Evolutionary conservation across 768 basidiomycete genomes (phyloP), one percentile per base, ranked within the genome.

Genomic region (Amyloporia xantha): DNA sequence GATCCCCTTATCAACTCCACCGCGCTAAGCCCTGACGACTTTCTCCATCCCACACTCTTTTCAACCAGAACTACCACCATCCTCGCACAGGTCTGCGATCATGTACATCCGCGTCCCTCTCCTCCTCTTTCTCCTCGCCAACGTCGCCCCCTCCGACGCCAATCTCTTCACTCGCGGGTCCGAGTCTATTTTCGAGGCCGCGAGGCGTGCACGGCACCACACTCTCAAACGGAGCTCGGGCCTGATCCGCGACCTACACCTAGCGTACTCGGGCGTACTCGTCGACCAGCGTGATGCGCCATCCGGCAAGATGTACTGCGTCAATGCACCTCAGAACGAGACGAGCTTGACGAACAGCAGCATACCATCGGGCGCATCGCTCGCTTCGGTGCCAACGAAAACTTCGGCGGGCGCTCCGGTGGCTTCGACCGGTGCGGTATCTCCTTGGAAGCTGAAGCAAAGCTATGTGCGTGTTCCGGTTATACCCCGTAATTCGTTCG

Each of bases 161-260:
- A 50, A 47, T 48, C 44, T 55, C 57, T 5, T 56, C 49, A 38
- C 51, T 45, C 49, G 55, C 51, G 47, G 66, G 59, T 48, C 61
- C 39, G 64, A 64, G 23, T 61, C 75, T 44, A 51, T 74, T 58
- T 66, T 67, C 55, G 66, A 74, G 57, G 68, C 71, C 45, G 56
- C 78, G 17, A 67, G 70, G 42, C 71, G 66, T 26, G 71, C 75
- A 26, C 84, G 84, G 59, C 70, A 68, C 24, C 68, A 71, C 50
- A 83, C 84, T 25, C 62, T 75, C 38, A 74, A 70, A 48, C 78
- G 77, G 49, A 86, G 83, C 36, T 74, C 76, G 41, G 74, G 65
- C 47, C 69, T 90, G 24, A 83, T 85, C 15, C 74, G 73, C 48
- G 87, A 90, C 63, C 71, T 90, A 48, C 82, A 85, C 24, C 59